Evolutionary conservation across 768 basidiomycete species (phyloP).

Genomic region (Naganishia antarctica): DNA sequence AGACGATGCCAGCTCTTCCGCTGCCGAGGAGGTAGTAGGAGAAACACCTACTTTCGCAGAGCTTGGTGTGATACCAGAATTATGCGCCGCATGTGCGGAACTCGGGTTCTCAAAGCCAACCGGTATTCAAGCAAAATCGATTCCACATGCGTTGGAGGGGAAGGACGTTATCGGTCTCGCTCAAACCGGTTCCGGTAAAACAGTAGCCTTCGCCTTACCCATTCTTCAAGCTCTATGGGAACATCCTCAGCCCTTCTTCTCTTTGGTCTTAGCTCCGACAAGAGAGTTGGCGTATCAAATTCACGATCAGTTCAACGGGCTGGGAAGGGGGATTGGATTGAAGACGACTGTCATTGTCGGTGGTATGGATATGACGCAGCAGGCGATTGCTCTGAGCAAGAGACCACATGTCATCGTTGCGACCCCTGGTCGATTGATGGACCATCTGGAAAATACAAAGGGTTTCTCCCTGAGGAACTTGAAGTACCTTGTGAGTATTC

Average conservation of each 20-base stretch:
- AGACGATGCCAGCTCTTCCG: not conserved
- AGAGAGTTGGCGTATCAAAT: slow-evolving; percentile 95
- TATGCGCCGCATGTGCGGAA: slow-evolving; percentile 76
- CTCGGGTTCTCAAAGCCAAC: slow-evolving; percentile 81
- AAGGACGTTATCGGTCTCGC: slow-evolving; percentile 98
- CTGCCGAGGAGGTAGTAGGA: not conserved
- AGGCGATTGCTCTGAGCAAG: slow-evolving; percentile 87
- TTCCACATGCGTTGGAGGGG: slow-evolving; percentile 83
- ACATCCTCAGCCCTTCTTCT: slow-evolving; percentile 86
- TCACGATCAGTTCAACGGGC: slow-evolving; percentile 86
- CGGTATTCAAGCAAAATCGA: slow-evolving; percentile 75
- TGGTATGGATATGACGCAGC: slow-evolving; percentile 84
- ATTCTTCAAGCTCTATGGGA: slow-evolving; percentile 91
- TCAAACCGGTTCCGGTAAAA: slow-evolving; percentile 94
- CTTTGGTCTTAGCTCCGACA: slow-evolving; percentile 92
- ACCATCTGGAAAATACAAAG: slow-evolving; percentile 95
- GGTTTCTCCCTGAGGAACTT: slow-evolving; percentile 81
- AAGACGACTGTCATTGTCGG: slow-evolving; percentile 89
- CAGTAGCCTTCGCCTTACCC: slow-evolving; percentile 91
- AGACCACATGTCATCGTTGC: slow-evolving; percentile 91
- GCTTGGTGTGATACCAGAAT: slow-evolving; percentile 81
- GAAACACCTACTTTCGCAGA: slow-evolving; percentile 61
- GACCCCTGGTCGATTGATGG: slow-evolving; percentile 85
- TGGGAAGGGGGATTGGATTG: slow-evolving; percentile 89
- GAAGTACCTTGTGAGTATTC: slow-evolving; percentile 71